Conservation (phyloP, 208 protist genomes). For the Trypanosoma rangeli region DNA sequence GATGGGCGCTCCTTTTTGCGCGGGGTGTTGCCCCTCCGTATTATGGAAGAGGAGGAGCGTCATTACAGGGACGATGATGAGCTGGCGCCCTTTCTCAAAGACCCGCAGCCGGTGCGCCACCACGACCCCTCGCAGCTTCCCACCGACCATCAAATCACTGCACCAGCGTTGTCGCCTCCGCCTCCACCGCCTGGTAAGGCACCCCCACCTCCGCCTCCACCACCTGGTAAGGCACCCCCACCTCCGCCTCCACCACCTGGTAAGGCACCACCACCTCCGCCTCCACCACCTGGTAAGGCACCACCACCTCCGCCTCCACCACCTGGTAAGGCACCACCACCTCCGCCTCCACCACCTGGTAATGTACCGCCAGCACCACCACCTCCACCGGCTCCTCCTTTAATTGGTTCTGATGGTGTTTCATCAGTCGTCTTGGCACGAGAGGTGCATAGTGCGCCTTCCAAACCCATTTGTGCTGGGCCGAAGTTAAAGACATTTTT, state of each 20-base stretch:
- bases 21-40: slow-evolving; percentile 3
- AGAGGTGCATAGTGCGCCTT: slow-evolving; percentile 7
- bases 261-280: slow-evolving; percentile 25
- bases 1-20: background rate
- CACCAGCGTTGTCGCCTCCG: slow-evolving; percentile 27
- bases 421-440: background rate
- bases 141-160: background rate
- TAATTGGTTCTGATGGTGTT: background rate
- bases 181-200: slow-evolving; percentile 25
- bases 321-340: background rate
- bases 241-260: slow-evolving; percentile 23
- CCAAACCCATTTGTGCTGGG: slow-evolving; percentile 29
- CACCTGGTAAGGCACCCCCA: slow-evolving; percentile 14
- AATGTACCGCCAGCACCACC: no score
- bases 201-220: slow-evolving; percentile 36
- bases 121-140: slow-evolving; percentile 15
- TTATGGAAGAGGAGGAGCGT: slow-evolving; percentile 55
- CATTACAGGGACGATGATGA: slow-evolving; percentile 58
- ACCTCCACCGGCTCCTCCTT: background rate
- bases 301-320: background rate
- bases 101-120: background rate
- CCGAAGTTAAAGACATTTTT: slow-evolving; percentile 80
- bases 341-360: background rate
- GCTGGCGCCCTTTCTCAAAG: slow-evolving; percentile 13
- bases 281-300: slow-evolving; percentile 9